Conservation (phyloP, 1,139 yeast species). For the Candida frijolesensis region DNA sequence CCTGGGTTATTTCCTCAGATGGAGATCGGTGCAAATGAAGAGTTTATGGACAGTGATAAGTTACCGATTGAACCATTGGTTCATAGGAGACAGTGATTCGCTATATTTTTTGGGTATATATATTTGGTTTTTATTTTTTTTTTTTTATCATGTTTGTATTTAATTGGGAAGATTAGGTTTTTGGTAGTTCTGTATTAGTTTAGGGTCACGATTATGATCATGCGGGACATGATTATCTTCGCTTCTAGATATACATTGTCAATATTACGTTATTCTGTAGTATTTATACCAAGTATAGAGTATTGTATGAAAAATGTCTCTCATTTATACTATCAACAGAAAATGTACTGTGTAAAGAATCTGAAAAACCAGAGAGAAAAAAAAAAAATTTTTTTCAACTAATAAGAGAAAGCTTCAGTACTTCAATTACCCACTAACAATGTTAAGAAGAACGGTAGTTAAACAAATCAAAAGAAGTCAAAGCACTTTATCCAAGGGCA, state of each 20-base stretch:
- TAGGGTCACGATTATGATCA: background rate
- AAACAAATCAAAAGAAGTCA: constrained; percentile 11
- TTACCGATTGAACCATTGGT: constrained; percentile 36
- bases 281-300: too few species aligned
- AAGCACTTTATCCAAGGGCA: constrained; percentile 26
- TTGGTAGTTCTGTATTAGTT: background rate
- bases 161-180: background rate
- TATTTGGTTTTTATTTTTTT: background rate
- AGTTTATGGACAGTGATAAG: constrained; percentile 28
- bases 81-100: constrained; percentile 13
- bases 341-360: too few species aligned
- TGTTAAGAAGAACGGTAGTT: constrained; percentile 11
- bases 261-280: background rate
- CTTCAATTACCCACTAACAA: background rate
- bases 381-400: background rate
- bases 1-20: constrained; percentile 45
- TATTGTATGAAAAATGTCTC: too few species aligned
- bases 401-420: too few species aligned
- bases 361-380: too few species aligned
- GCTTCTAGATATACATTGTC: background rate
- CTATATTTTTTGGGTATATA: background rate
- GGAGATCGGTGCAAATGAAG: constrained; percentile 26
- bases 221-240: background rate
- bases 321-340: too few species aligned
- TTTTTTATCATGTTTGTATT: background rate